phyloP scores from a whole-genome alignment of 2,329 filamentous ascomycete species.

The Colletotrichum sp. region DNA sequence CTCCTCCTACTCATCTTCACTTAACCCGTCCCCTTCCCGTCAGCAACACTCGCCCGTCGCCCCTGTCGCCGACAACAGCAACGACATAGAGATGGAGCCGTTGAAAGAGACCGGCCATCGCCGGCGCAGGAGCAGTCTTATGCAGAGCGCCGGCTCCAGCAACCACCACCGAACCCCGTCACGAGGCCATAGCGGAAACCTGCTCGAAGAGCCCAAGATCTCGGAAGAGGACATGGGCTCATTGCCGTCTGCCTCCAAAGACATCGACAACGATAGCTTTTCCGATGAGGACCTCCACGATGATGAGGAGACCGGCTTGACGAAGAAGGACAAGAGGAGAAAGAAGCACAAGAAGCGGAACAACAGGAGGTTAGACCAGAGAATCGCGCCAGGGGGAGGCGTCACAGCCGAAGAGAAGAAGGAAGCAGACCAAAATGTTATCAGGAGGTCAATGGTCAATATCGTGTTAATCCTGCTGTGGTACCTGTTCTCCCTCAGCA shows the following conservation, averaged over 20 bases:
- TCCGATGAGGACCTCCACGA: slow-evolving; percentile 78
- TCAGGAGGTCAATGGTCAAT: slow-evolving; percentile 75
- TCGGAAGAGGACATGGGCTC: slow-evolving; percentile 43
- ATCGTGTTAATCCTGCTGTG: slow-evolving; percentile 83
- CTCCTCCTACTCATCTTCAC: background rate
- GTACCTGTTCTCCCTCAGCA: slow-evolving; percentile 91
- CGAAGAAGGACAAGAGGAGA: slow-evolving; percentile 72
- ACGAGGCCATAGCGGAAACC: slow-evolving; percentile 29
- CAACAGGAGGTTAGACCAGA: slow-evolving; percentile 73
- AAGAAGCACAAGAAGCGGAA: slow-evolving; percentile 70
- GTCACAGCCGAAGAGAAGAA: slow-evolving; percentile 76
- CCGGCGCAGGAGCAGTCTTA: slow-evolving; percentile 60
- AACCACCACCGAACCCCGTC: slow-evolving; percentile 28
- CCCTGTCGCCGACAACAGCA: slow-evolving; percentile 18
- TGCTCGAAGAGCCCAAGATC: slow-evolving; percentile 49
- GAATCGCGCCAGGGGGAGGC: slow-evolving; percentile 64
- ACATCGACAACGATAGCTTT: slow-evolving; percentile 57
- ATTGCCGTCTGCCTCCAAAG: slow-evolving; percentile 30
- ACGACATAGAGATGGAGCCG: slow-evolving; percentile 62
- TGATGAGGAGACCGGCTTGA: slow-evolving; percentile 90
- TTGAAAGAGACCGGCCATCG: slow-evolving; percentile 55
- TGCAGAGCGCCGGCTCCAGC: slow-evolving; percentile 39
- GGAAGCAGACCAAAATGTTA: slow-evolving; percentile 75
- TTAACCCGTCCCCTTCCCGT: background rate
- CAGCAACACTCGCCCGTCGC: background rate